Base-by-base conservation (phyloP, 371 early-diverging fungal genomes). In the Apophysomyces elegans region DNA sequence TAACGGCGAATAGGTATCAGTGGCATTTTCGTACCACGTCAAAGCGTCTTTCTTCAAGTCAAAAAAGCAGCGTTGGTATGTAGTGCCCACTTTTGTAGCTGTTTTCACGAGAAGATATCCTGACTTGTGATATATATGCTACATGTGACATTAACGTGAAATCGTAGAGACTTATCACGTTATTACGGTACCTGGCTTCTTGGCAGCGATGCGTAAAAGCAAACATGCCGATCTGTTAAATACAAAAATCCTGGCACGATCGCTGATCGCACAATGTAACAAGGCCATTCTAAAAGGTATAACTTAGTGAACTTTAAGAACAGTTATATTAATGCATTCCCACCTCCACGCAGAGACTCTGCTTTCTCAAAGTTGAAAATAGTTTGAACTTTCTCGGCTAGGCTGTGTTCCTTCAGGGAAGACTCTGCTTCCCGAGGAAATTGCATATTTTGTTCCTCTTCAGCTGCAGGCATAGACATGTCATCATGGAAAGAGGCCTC, bases 211-310 rank as follows among this genome's bases (percentile, higher is more conserved):
- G 91, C 90, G 72, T 88, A 89, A 70, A 92, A 94, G 61, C 90
- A 90, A 6, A 93, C 71, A 59, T 89, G 88, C 7, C 80, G 70
- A n/a, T 87, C 80, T 0, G 90, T 90, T 38, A 93, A 64, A 69
- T 88, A 94, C 71, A 94, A 74, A 43, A 79, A 79, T 5, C 93
- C 94, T 43, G 87, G 85, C 2, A 91, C 82, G 59, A 91, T 76
- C 1, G 91, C 89, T 9, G 89, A 85, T 4, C 86, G 81, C 4
- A 90, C 81, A 58, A 93, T 79, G 76, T 86, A 91, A 70, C 93
- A 93, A 11, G 89, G 76, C 82, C 86, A 91, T 64, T 90, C 93
- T 90, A 63, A 35, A 39, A 66, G 11, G 32, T 26, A 26, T 37
- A n/a, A 12, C 59, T 35, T 11, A 35, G 26, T 59, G 32, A 44